phyloP scores from a whole-genome alignment of 805 yeast genomes.

The Starmerella etchellsii region DNA sequence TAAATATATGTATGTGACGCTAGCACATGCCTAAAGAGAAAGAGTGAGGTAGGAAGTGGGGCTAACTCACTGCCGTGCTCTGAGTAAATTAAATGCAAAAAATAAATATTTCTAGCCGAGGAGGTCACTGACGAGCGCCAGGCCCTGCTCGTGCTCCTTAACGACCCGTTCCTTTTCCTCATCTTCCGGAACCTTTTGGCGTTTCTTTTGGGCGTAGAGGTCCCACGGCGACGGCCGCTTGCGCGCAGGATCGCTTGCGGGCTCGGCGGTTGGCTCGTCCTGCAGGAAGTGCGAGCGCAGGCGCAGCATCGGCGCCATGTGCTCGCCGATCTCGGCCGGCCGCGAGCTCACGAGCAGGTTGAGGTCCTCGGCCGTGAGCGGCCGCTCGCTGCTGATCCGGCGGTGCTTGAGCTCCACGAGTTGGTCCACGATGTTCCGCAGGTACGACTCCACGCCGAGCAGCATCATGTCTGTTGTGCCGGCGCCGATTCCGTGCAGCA shows the following conservation, averaged over 20 bases:
- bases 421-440: slow-evolving; percentile 54
- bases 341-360: slow-evolving; percentile 24
- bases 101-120: slow-evolving; percentile 1
- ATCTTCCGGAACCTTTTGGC: not conserved
- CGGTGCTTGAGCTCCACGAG: slow-evolving; percentile 31
- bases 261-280: slow-evolving; percentile 25
- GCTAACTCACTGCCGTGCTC: no score
- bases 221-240: slow-evolving; percentile 5
- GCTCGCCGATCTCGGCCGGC: slow-evolving; percentile 28
- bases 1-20: no score
- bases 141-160: slow-evolving; percentile 11
- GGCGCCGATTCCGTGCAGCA: slow-evolving; percentile 67
- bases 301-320: slow-evolving; percentile 27
- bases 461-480: slow-evolving; percentile 64
- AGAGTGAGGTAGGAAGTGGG: no score
- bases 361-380: slow-evolving; percentile 28
- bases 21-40: no score
- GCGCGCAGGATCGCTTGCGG: not conserved
- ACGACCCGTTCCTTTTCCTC: not conserved
- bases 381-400: slow-evolving; percentile 26
- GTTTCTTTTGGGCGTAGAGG: not conserved
- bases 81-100: no score
- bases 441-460: slow-evolving; percentile 70
- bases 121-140: slow-evolving; percentile 7
- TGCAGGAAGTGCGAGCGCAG: slow-evolving; percentile 25